A percentile compares a stretch with the other conserved stretches of the same genome.
Conservation (phyloP, 805 yeast genomes). For the Torulaspora franciscae region DNA sequence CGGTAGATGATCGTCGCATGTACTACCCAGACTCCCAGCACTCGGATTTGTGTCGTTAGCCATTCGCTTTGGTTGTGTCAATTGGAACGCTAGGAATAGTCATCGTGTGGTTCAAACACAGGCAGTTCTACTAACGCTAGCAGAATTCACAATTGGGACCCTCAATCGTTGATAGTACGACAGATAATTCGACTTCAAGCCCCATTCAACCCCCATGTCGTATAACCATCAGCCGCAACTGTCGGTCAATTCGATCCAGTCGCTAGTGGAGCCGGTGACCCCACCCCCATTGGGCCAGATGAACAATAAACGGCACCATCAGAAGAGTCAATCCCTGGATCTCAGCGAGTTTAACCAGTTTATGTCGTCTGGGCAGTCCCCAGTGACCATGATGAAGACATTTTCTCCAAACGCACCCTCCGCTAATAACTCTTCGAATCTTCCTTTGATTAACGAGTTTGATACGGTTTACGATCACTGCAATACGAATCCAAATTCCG, state of each 20-base stretch:
- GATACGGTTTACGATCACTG: constrained; percentile 19
- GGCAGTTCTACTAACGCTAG: constrained; percentile 5
- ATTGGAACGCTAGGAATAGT: not conserved
- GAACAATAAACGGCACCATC: constrained; percentile 24
- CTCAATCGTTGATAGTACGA: constrained; percentile 13
- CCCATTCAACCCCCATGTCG: constrained; percentile 12
- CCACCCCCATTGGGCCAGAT: constrained; percentile 41
- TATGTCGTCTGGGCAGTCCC: constrained; percentile 20
- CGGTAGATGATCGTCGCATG: constrained; percentile 3
- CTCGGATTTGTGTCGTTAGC: not conserved
- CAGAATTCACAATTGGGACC: constrained; percentile 11
- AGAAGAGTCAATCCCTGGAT: constrained; percentile 33
- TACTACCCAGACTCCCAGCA: not conserved
- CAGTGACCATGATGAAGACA: constrained; percentile 16
- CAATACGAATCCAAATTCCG: constrained; percentile 6
- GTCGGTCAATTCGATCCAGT: constrained; percentile 31
- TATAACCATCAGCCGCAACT: constrained; percentile 32
- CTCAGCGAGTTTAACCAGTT: constrained; percentile 31
- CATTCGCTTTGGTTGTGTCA: not conserved
- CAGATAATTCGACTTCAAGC: constrained; percentile 1
- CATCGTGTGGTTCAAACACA: not conserved
- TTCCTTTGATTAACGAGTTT: constrained; percentile 37
- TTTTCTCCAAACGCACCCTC: constrained; percentile 11
- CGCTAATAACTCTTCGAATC: constrained; percentile 14
- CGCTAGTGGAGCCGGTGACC: constrained; percentile 49